These are phyloP conservation scores for Lodderomyces margitis DNA, from an alignment of 1,139 yeast genomes.

Conservation along the genomic window DNA sequence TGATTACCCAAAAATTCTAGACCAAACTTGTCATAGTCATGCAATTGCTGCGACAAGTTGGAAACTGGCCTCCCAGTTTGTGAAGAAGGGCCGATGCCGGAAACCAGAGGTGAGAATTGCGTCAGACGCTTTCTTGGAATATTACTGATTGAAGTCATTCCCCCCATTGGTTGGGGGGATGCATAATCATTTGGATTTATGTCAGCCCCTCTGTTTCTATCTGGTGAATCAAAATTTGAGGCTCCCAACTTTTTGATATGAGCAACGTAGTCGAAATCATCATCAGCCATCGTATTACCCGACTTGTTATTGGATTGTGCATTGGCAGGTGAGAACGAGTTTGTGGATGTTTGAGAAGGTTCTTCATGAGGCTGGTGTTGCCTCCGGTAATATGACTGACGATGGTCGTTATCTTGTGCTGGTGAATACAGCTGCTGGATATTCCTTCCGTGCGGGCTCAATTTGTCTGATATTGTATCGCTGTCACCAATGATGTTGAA, in stretches of 20 bases:
- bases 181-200: not conserved
- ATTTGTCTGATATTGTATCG: not conserved
- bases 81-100: constrained; percentile 2
- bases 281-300: constrained; percentile 23
- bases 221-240: constrained; percentile 2
- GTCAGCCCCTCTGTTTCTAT: not conserved
- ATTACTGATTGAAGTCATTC: constrained; percentile 13
- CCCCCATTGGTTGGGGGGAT: constrained; percentile 9
- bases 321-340: constrained; percentile 5
- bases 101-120: constrained; percentile 29
- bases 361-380: not conserved
- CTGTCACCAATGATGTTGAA: not conserved
- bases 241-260: constrained; percentile 61
- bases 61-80: constrained; percentile 8
- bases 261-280: constrained; percentile 65
- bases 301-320: not conserved
- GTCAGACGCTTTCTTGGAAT: constrained; percentile 32
- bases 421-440: not conserved
- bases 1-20: constrained; percentile 7
- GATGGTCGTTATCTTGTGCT: not conserved
- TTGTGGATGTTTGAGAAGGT: constrained; percentile 2
- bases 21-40: constrained; percentile 11
- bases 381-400: not conserved
- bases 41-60: constrained; percentile 13
- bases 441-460: not conserved